Conservation (phyloP, 1,284 basidiomycete species). For the Lignosus rhinocerotis region DNA sequence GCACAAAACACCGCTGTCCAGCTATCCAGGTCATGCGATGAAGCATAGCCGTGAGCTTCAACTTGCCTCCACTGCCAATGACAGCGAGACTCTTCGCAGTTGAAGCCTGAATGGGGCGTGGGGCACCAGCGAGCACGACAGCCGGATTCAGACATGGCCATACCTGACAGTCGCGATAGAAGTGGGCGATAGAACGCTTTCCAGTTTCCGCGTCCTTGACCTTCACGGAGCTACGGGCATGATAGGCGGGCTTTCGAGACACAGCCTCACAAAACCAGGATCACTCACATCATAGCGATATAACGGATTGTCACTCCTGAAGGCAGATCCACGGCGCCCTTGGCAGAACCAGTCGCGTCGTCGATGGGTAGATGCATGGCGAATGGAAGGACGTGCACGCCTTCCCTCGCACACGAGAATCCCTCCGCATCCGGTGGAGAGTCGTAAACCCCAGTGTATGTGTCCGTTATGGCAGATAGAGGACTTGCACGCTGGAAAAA, state of each 20-base stretch:
- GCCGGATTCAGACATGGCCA: constrained; percentile 80
- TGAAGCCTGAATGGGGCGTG: constrained; percentile 62
- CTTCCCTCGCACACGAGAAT: constrained; percentile 66
- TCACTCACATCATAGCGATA: constrained; percentile 77
- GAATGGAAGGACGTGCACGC: constrained; percentile 78
- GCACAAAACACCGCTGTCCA: constrained; percentile 80
- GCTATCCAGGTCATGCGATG: constrained; percentile 84
- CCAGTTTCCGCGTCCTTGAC: constrained; percentile 68
- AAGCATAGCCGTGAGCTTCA: constrained; percentile 73
- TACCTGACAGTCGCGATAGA: constrained; percentile 84
- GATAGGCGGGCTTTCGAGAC: neutral
- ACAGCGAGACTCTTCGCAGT: constrained; percentile 62
- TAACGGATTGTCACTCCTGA: constrained; percentile 74
- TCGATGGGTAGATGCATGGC: constrained; percentile 73
- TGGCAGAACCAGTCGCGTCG: constrained; percentile 59
- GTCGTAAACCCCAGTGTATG: constrained; percentile 48
- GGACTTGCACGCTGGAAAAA: constrained; percentile 82
- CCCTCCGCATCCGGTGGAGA: constrained; percentile 69
- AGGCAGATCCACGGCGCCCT: constrained; percentile 64
- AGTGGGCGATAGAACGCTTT: constrained; percentile 84
- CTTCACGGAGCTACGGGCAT: constrained; percentile 64
- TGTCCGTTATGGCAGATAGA: constrained; percentile 55
- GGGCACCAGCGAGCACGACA: constrained; percentile 61
- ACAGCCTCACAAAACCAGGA: neutral
- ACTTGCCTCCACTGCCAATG: constrained; percentile 61